Evolutionary conservation across 2,329 filamentous ascomycete genomes (phyloP), one percentile per base, ranked within the genome.

Genomic region (Biscogniauxia marginata): DNA sequence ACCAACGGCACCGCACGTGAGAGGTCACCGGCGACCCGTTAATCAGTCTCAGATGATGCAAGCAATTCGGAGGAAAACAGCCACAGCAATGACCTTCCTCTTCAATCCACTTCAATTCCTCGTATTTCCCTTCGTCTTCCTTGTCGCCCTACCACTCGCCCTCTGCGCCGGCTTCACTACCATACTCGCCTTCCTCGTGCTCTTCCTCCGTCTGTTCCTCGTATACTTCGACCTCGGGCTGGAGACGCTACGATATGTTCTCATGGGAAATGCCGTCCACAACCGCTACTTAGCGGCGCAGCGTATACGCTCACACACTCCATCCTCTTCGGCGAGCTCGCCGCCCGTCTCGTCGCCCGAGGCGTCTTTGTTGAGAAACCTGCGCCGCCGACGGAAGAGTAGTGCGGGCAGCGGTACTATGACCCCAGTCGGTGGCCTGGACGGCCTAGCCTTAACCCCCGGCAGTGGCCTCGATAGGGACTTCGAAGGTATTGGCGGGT

Each of bases 141-240:
- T 87, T 60, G 76, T 87, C 65, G 85, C 85, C 20, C 73, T 88
- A 11, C 86, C 87, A 7, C 77, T 89, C 52, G 79, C 84, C 63
- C 67, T 88, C 50, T 81, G 85, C 53, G 87, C 87, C 52, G 81
- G 79, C 60, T 73, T 88, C 60, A 89, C 87, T 25, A 85, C 86
- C 53, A 79, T 78, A 4, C 63, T 88, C 49, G 84, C 87, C 43
- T 82, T 87, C 61, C 76, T 81, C 39, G 76, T 87, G 34, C 79
- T 90, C 49, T 78, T 84, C 65, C 72, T 87, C 59, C 80, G 86
- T 21, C 80, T 86, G 21, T 74, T 81, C 47, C 67, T 87, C 51
- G 80, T 88, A 54, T 89, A 88, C 66, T 72, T 87, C 58, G 85
- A 89, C 65, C 76, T 89, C 51, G 80, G 77, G 46, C 70, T 84